These are phyloP conservation scores for Macrotyloma uniflorum DNA, from an alignment of 306 rosid species.

Conservation along the genomic window DNA sequence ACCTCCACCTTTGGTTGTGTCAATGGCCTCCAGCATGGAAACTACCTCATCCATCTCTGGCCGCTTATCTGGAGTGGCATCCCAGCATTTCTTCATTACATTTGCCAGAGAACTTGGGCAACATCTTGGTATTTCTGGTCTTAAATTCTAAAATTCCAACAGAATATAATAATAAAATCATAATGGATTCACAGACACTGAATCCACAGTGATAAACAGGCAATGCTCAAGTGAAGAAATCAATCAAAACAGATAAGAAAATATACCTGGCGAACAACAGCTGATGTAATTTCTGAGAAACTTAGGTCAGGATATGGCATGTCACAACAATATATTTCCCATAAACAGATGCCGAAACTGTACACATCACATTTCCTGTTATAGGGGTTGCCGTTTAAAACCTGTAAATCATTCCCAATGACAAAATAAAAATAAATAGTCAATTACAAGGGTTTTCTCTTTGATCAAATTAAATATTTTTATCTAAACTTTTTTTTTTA, in stretches of 20 bases:
- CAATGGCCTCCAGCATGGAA: slow-evolving; percentile 85
- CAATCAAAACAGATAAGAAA: slow-evolving; percentile 11
- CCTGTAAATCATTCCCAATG: slow-evolving; percentile 58
- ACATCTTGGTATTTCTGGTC: slow-evolving; percentile 97
- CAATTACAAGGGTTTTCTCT: slow-evolving; percentile 24
- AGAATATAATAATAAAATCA: slow-evolving; percentile 21
- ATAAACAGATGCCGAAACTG: slow-evolving; percentile 94
- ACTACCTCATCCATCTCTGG: slow-evolving; percentile 98
- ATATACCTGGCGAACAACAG: slow-evolving; percentile 94
- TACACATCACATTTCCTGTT: slow-evolving; percentile 97
- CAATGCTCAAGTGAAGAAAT: background rate
- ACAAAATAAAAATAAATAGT: slow-evolving; percentile 38
- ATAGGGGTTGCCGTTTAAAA: slow-evolving; percentile 94
- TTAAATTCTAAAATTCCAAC: slow-evolving; percentile 69
- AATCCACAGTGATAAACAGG: background rate
- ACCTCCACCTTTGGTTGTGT: slow-evolving; percentile 97
- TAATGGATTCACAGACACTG: background rate
- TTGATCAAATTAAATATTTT: background rate
- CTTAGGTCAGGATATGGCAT: slow-evolving; percentile 99
- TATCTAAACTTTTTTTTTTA: background rate
- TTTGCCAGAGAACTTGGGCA: slow-evolving; percentile 90
- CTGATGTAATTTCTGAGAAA: slow-evolving; percentile 95
- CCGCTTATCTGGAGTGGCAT: slow-evolving; percentile 87
- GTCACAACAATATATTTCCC: slow-evolving; percentile 99
- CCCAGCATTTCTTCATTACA: slow-evolving; percentile 99